Evolutionary conservation across 1,139 yeast genomes (phyloP), one percentile per base, ranked within the genome.

Genomic region (Saccharomycopsis crataegensis): DNA sequence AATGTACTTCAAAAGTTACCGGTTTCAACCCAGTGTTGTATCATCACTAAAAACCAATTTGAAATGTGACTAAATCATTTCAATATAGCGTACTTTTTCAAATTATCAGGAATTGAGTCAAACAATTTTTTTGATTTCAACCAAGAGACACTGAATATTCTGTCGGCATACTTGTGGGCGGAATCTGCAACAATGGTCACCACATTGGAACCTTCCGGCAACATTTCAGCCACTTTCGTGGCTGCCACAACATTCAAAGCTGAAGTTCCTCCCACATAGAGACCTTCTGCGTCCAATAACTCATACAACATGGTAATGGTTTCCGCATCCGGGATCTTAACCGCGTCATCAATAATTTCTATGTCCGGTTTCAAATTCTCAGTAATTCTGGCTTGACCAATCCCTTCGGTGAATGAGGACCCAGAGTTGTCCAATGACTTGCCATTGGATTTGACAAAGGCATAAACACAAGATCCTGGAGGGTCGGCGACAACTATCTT

Each of bases 361-460:
- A 89, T 70, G 59, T 88, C 96, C 42, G 82, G 87, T 43, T 75
- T 74, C 69, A 90, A 76, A 67, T 90, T 90, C 59, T 80, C 86
- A 8, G 97, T 90, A 62, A 90, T 85, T 62, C 97, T 78, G 49
- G 96, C 96, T 70, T 90, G 97, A 41, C 97, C 97, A 69, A 90
- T 88, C 43, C 97, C 97, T 70, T 90, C 97, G 16, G 96, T 90
- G 68, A 91, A 89, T 0, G 96, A 86, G 2, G 86, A 78, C 33
- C 96, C 96, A 2, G 80, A 79, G 62, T 90, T 76, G 42, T 78
- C 80, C 62, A 79, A 69, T 47, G 77, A 74, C 62, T 80, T 72
- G 22, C 90, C 89, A 14, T 80, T 79, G 8, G 86, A 75, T 59
- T 78, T 80, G 59, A 90, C 80, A 65, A 84, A 89, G 11, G 90